Evolutionary conservation across 805 yeast genomes (phyloP).

Genomic region (Candida berthetii): DNA sequence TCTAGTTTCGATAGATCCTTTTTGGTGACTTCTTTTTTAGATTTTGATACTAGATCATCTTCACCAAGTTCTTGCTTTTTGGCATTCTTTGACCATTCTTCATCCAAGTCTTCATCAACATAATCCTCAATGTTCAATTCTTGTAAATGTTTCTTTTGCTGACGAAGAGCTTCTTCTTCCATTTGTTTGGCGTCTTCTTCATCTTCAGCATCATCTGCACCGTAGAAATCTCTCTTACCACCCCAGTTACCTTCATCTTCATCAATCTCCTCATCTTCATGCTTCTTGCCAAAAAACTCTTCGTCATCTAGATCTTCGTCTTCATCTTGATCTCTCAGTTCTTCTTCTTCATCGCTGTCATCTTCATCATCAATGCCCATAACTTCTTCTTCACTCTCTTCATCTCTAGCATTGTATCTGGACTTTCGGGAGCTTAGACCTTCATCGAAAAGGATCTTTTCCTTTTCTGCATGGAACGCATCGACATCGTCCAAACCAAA

Average conservation of each 20-base stretch:
- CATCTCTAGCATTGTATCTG: slow-evolving; percentile 23
- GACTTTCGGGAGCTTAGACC: slow-evolving; percentile 31
- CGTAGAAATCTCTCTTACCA: slow-evolving; percentile 37
- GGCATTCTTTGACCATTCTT: slow-evolving; percentile 70
- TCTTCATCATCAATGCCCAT: slow-evolving; percentile 39
- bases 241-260: slow-evolving; percentile 44
- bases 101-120: slow-evolving; percentile 71
- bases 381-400: slow-evolving; percentile 44
- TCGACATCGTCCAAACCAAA: slow-evolving; percentile 64
- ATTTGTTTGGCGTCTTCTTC: slow-evolving; percentile 73
- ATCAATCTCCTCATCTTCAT: slow-evolving; percentile 22
- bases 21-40: slow-evolving; percentile 26
- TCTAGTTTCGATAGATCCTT: slow-evolving; percentile 46
- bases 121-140: slow-evolving; percentile 73
- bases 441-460: slow-evolving; percentile 47
- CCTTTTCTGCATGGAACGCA: slow-evolving; percentile 54
- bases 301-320: slow-evolving; percentile 23
- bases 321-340: slow-evolving; percentile 12
- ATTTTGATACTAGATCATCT: slow-evolving; percentile 13
- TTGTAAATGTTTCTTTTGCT: slow-evolving; percentile 74
- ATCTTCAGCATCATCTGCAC: slow-evolving; percentile 48
- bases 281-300: slow-evolving; percentile 24
- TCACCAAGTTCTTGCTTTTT: slow-evolving; percentile 37
- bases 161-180: slow-evolving; percentile 82
- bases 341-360: slow-evolving; percentile 20